Evolutionary conservation across 257 asterid species (phyloP).

Genomic region (Solanum chaucha): DNA sequence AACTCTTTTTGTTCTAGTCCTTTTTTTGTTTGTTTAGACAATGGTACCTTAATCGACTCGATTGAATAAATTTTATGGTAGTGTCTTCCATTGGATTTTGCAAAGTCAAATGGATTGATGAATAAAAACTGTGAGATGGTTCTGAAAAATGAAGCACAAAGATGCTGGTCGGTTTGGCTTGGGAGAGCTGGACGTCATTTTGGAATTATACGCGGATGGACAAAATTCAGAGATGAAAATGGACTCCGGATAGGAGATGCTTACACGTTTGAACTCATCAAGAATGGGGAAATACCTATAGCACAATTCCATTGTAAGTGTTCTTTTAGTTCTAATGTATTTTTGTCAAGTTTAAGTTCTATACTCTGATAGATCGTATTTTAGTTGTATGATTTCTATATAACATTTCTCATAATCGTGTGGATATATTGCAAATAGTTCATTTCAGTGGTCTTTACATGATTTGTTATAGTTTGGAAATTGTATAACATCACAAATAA

Average conservation of each 20-base stretch:
- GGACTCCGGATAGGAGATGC: conserved; percentile 4
- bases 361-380: neutral
- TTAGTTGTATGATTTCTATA: no score
- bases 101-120: no score
- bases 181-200: neutral
- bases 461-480: no score
- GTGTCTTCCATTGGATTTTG: neutral
- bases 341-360: neutral
- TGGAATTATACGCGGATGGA: neutral
- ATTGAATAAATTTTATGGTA: neutral
- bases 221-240: neutral
- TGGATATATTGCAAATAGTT: no score
- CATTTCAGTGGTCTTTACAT: no score
- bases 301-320: neutral
- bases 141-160: neutral
- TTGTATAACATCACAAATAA: no score
- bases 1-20: neutral
- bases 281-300: neutral
- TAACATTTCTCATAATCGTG: no score
- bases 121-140: neutral
- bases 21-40: no score
- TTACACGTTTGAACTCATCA: conserved; percentile 11
- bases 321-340: neutral
- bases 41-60: no score
- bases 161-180: neutral